Evolutionary conservation across 2,329 filamentous ascomycete genomes (phyloP).

Genomic region (Scedosporium minutisporum): DNA sequence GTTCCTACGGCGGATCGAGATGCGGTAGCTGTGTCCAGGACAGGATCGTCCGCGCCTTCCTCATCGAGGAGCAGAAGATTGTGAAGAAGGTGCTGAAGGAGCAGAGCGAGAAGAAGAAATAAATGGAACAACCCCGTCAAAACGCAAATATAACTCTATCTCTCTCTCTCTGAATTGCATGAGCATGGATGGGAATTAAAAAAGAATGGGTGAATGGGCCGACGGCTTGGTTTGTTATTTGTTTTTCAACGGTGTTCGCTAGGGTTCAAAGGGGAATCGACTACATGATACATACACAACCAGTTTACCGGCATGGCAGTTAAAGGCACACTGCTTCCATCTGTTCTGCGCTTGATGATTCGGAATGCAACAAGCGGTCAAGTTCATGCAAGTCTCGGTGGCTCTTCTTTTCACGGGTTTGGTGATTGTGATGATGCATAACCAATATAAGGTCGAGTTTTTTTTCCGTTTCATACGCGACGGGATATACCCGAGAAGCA

Average conservation of each 20-base stretch:
- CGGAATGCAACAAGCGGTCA: slow-evolving; percentile 3
- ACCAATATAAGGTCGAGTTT: too few relatives aligned
- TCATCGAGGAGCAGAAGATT: slow-evolving; percentile 99
- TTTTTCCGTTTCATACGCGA: too few relatives aligned
- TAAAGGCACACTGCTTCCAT: slow-evolving; percentile 1
- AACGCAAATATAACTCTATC: slow-evolving; percentile 1
- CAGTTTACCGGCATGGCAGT: slow-evolving; percentile 1
- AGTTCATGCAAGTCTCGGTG: neutral
- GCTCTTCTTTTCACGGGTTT: neutral
- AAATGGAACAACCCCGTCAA: slow-evolving; percentile 34
- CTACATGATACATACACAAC: slow-evolving; percentile 32
- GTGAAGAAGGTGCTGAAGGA: slow-evolving; percentile 99
- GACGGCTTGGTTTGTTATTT: slow-evolving; percentile 10
- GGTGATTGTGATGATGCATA: neutral
- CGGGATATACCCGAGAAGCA: too few relatives aligned
- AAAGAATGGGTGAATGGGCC: slow-evolving; percentile 8
- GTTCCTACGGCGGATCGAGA: slow-evolving; percentile 95
- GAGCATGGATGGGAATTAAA: slow-evolving; percentile 6
- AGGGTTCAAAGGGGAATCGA: slow-evolving; percentile 20
- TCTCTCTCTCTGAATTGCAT: slow-evolving; percentile 4
- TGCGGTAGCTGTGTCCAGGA: slow-evolving; percentile 98
- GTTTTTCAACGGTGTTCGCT: slow-evolving; percentile 28
- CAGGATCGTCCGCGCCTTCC: slow-evolving; percentile 93
- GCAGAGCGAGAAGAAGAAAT: slow-evolving; percentile 65
- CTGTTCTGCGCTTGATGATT: neutral